Evolutionary conservation across 2,329 filamentous ascomycete species (phyloP).

Genomic region (Capronia epimyces): DNA sequence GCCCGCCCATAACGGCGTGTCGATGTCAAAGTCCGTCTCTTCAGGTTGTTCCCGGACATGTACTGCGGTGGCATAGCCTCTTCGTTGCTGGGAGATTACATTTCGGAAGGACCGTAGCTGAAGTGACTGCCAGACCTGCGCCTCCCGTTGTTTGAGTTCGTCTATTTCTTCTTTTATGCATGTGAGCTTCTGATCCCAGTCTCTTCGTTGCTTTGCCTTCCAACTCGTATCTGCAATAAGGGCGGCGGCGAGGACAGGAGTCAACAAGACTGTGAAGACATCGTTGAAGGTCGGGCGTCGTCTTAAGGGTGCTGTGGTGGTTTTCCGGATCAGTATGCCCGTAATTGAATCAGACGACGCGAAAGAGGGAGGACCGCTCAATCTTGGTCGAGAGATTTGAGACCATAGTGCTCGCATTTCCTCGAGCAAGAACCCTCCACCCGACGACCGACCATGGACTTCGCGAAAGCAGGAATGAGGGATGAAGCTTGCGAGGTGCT

Average conservation of each 20-base stretch:
- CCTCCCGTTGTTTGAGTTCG: conserved; percentile 20
- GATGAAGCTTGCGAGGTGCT: not conserved
- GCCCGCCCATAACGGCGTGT: conserved; percentile 11
- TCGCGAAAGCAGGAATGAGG: not conserved
- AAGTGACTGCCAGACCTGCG: conserved; percentile 15
- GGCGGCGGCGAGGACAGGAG: conserved; percentile 25
- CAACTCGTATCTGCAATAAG: conserved; percentile 26
- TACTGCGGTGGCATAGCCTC: conserved; percentile 18
- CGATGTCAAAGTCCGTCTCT: conserved; percentile 6
- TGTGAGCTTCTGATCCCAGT: conserved; percentile 27
- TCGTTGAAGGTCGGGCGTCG: conserved; percentile 24
- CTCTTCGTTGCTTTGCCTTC: conserved; percentile 25
- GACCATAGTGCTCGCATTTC: conserved; percentile 26
- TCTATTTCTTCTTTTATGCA: conserved; percentile 22
- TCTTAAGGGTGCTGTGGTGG: conserved; percentile 18
- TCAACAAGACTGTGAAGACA: conserved; percentile 25
- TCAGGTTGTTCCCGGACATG: conserved; percentile 5
- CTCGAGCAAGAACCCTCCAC: conserved; percentile 7
- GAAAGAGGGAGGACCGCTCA: conserved; percentile 12
- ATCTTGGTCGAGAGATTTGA: conserved; percentile 22
- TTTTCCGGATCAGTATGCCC: conserved; percentile 16
- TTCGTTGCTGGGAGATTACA: conserved; percentile 17
- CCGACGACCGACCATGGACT: conserved; percentile 2
- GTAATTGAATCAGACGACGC: conserved; percentile 8
- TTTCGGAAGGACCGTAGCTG: conserved; percentile 13